A percentile compares a stretch with the other conserved stretches of the same genome.
These are phyloP conservation scores for Hanseniaspora hatyaiensis DNA, from an alignment of 805 yeast genomes.

Conservation along the genomic window DNA sequence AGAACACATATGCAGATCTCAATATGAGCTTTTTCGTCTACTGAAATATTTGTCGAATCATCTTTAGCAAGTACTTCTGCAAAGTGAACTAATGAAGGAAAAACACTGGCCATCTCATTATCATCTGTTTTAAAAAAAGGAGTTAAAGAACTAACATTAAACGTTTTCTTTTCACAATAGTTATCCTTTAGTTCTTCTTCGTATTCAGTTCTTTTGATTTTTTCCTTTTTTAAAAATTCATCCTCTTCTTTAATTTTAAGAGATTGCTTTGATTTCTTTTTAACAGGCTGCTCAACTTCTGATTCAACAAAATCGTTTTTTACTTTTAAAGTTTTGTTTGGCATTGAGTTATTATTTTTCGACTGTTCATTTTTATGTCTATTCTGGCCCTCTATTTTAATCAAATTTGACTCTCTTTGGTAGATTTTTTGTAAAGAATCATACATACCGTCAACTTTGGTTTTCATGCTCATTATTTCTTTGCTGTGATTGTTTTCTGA, in stretches of 20 bases:
- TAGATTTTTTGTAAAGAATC: too few species aligned
- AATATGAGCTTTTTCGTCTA: not conserved
- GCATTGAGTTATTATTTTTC: too few species aligned
- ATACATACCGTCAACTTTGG: too few species aligned
- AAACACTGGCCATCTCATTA: not conserved
- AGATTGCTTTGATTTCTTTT: not conserved
- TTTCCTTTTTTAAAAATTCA: not conserved
- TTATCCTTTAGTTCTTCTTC: not conserved
- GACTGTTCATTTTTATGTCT: too few species aligned
- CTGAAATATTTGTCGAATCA: not conserved
- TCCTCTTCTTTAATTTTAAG: not conserved
- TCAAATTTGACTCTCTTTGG: too few species aligned
- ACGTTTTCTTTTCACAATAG: not conserved
- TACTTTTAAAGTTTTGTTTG: too few species aligned
- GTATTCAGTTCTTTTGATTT: not conserved
- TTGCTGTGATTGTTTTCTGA: too few species aligned
- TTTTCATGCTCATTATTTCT: too few species aligned
- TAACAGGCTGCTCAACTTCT: not conserved
- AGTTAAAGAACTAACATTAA: not conserved
- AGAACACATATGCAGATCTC: not conserved
- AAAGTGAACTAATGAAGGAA: not conserved
- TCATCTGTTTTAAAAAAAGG: not conserved
- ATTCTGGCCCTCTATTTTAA: too few species aligned
- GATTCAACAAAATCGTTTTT: not conserved
- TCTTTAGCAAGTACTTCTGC: not conserved